Evolutionary conservation across 2,329 filamentous ascomycete genomes (phyloP), one percentile per base, ranked within the genome.

Genomic region (Diaporthe ampelina): DNA sequence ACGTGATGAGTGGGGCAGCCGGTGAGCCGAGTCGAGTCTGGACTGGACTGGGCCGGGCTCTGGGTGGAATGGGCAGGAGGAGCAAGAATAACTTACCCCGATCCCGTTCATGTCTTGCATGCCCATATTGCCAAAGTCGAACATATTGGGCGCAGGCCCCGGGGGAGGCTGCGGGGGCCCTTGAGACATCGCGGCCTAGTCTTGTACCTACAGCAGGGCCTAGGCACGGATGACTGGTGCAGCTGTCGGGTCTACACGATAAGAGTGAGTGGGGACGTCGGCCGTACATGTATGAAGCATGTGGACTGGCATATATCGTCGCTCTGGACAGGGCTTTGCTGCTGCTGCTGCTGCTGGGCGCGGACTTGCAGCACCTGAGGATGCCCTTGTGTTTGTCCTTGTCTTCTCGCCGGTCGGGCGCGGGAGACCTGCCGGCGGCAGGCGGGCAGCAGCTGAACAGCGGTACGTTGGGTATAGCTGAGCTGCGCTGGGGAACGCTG

Each of bases 81-180:
- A 54, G 29, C 40, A 54, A 45, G 43, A 32, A 21, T 21, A n/a
- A 76, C 74, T 32, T 74, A 76, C 74, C 37, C 68, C 74, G 24
- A 71, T 70, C 24, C 68, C 72, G 37, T 75, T 74, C 72, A 76
- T 74, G n/a, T 72, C 72, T 29, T 69, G 57, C 67, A 75, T 68
- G 58, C 45, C 59, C 54, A 76, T 73, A 43, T 61, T 70, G 73
- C 65, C 52, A 61, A 73, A 78, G 56, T 58, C 73, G 56, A 75
- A 78, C 61, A 77, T 75, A 17, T 74, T 76, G 74, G 63, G 65
- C 71, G 50, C 26, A 56, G 70, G 73, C 43, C 73, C 75, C 65
- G 57, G 65, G 58, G 71, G 72, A 61, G 73, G 74, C 35, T 72
- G 76, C 58, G 72, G 74, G 68, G 63, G 74, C 10, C 74, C 75